Conservation (phyloP, 1,284 basidiomycete species). For the Cutaneotrichosporon sp. region DNA sequence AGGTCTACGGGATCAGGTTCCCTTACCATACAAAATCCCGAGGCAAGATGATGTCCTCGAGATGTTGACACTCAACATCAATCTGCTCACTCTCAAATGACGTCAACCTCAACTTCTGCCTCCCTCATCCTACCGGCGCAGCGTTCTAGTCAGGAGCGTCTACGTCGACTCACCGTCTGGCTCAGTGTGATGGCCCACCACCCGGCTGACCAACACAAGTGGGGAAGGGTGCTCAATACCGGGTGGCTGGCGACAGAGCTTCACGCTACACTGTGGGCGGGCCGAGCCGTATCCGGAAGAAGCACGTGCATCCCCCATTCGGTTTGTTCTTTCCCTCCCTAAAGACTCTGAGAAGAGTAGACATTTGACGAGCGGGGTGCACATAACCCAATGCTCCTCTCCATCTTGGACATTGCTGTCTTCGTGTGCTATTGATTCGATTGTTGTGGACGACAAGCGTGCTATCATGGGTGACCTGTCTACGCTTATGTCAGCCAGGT, state of each 20-base stretch:
- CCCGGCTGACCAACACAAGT: not conserved
- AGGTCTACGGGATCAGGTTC: too few species aligned
- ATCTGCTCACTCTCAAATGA: not conserved
- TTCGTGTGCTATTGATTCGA: constrained; percentile 25
- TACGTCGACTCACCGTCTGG: not conserved
- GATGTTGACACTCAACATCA: not conserved
- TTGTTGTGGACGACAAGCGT: too few species aligned
- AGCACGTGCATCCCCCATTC: constrained; percentile 29
- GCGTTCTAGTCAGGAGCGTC: too few species aligned
- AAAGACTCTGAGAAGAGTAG: constrained; percentile 12
- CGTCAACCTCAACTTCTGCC: not conserved
- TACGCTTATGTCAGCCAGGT: constrained; percentile 27
- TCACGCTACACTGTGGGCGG: constrained; percentile 43
- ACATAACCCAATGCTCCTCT: too few species aligned
- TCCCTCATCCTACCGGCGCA: too few species aligned
- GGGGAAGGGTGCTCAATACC: not conserved
- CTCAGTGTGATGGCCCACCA: too few species aligned
- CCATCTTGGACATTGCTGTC: not conserved
- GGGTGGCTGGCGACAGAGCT: constrained; percentile 22
- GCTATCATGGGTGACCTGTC: too few species aligned
- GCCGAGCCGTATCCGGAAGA: constrained; percentile 43
- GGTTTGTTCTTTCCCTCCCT: not conserved
- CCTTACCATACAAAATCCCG: too few species aligned
- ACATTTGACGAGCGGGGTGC: too few species aligned
- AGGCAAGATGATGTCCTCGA: not conserved